Evolutionary conservation across 139 green algal species (phyloP).

Genomic region (Auxenochlorella pyrenoidosa): DNA sequence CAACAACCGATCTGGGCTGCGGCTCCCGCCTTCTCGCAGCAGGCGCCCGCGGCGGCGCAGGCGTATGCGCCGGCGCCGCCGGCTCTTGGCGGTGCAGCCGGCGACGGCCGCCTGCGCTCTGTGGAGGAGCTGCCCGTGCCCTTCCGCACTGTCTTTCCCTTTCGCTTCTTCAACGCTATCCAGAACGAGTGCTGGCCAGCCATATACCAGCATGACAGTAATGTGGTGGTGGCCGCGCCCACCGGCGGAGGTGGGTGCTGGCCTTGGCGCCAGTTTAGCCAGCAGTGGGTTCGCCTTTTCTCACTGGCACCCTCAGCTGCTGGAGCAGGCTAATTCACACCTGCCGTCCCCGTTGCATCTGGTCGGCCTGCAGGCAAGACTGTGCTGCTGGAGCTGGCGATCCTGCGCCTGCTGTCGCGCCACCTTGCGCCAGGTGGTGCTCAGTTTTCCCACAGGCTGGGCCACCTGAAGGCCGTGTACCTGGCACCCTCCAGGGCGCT

Average conservation of each 20-base stretch:
- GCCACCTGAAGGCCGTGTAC: constrained; percentile 66
- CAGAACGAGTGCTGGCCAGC: constrained; percentile 89
- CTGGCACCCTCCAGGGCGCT: constrained; percentile 77
- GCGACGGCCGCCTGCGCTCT: constrained; percentile 15
- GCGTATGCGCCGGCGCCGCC: neutral
- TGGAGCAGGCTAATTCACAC: neutral
- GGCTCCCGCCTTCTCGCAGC: neutral
- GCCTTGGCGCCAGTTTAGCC: no score
- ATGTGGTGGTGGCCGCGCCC: constrained; percentile 83
- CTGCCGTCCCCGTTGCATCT: neutral
- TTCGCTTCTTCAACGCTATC: constrained; percentile 94
- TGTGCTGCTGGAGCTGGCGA: constrained; percentile 91
- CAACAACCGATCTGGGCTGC: neutral
- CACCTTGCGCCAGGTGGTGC: constrained; percentile 36
- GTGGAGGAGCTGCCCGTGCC: constrained; percentile 59
- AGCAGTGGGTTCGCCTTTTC: no score
- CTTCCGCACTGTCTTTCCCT: constrained; percentile 57
- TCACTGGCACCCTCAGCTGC: neutral
- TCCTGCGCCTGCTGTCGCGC: constrained; percentile 74
- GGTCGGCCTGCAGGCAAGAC: constrained; percentile 83
- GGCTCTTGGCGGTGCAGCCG: neutral
- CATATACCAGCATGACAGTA: constrained; percentile 63
- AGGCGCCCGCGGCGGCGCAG: neutral
- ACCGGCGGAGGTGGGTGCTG: constrained; percentile 68
- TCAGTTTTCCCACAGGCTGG: constrained; percentile 34